Base-by-base conservation (phyloP, 148 eudicot species). In the Spergularia bocconei region DNA sequence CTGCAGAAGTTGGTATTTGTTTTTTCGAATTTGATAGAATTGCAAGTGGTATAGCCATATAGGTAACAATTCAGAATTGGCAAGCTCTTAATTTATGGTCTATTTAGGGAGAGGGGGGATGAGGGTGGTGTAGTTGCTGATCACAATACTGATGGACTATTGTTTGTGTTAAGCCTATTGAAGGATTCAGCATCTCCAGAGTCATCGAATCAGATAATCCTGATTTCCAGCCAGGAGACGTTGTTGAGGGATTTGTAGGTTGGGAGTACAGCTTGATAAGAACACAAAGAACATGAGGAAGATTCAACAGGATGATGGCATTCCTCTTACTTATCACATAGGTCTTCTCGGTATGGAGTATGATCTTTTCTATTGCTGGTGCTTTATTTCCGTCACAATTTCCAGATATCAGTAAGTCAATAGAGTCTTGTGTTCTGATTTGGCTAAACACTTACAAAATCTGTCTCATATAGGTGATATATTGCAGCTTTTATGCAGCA, bases 241-340 rank as follows among this genome's bases (percentile, higher is more conserved):
- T 91, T 20, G 84, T 91, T 12, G 75, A 90, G 2, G 95, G 97
- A 39, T 70, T 87, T 14, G 86, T 90, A 36, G 91, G 93, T 16
- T 94, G 98, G 98, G 98, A 91, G 77, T 94, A 94, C 84, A 91
- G 85, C 82, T 81, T 90, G 52, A 83, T 94, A 13, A 73, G 13
- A 88, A 80, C 61, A 69, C 83, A 11, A 73, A 70, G 13, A 84
- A 82, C 41, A 69, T 94, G 79, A 84, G 90, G 55, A 94, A 87
- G 74, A 87, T 91, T 76, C 74, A 88, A 54, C 88, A 66, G 55
- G 85, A 82, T 81, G 90, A 88, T 53, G 47, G 0, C 59, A 85
- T 91, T 47, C 98, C 98, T 47, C 96, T 94, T n/a, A 90, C 97
- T 21, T 91, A 87, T 79, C 83, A 94, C 70, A 62, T 90, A 12